Evolutionary conservation across 768 basidiomycete genomes (phyloP), one percentile per base, ranked within the genome.

Genomic region (Psilocybe cyanescens): DNA sequence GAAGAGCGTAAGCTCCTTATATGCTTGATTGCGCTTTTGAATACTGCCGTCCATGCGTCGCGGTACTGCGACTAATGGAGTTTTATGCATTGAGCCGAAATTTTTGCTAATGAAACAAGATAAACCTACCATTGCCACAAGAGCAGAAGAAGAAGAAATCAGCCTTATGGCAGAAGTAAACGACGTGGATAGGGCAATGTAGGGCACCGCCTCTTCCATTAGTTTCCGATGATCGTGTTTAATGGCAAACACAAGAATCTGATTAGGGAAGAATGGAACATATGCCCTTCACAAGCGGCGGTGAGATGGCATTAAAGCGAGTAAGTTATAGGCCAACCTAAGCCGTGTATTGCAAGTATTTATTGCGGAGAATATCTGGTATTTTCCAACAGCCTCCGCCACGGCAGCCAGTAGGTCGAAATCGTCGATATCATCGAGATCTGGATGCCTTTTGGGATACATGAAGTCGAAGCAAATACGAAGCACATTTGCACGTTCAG

Each of bases 361-460:
- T 67, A 73, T 71, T 1, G 68, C 71, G 24, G 67, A 41, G 53
- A 65, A 74, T 1, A 75, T 65, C 48, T 70, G 59, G 44, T 72
- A 74, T 52, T 71, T 72, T 57, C 70, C 71, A 8, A 60, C 70
- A 16, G 72, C 73, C 53, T 74, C 71, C 6, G 73, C 70, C 12
- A 72, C 46, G 6, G 54, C 51, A 0, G 55, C 58, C 0, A 74
- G 63, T 1, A 57, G 46, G 1, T 45, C 53, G 30, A 73, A 70
- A 3, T 58, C 53, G 14, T 66, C 16, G 41, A 41, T 50, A 5
- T 58, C 45, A 7, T 68, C 55, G 31, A 75, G 55, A 8, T 64
- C 59, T 0, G 72, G 72, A 33, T 69, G 67, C 24, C 67, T 67
- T 24, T 58, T 61, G 2, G 72, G 73, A 24, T 72, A 71, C 1